phyloP scores from a whole-genome alignment of 75 land plant genomes.

The Adiantum capillusveneris region DNA sequence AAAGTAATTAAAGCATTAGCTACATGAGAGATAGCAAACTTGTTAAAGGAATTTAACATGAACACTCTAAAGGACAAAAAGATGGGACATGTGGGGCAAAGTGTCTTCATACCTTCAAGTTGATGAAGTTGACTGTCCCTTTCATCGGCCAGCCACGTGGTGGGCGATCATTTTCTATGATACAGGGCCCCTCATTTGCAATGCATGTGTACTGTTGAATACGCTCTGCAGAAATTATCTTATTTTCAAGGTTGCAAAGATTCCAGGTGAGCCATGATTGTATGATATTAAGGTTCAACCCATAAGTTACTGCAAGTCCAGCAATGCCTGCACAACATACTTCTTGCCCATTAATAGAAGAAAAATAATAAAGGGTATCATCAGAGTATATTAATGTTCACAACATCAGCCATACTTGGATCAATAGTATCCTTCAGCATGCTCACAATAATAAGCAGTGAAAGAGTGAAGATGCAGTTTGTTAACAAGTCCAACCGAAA shows the following conservation, averaged over 20 bases:
- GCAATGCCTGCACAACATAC: slow-evolving; percentile 81
- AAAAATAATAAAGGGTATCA: too few species aligned
- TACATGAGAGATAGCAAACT: too few species aligned
- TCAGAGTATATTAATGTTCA: too few species aligned
- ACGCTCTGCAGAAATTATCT: slow-evolving; percentile 92
- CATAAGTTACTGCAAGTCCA: slow-evolving; percentile 88
- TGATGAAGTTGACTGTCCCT: slow-evolving; percentile 56
- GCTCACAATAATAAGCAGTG: slow-evolving; percentile 49
- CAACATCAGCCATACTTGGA: slow-evolving; percentile 51
- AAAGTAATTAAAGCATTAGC: too few species aligned
- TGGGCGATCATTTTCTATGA: slow-evolving; percentile 47
- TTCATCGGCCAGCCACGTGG: slow-evolving; percentile 68
- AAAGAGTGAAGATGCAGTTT: slow-evolving; percentile 50
- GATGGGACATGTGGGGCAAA: too few species aligned
- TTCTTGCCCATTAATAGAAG: too few species aligned
- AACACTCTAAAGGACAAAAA: too few species aligned
- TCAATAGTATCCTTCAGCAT: slow-evolving; percentile 48
- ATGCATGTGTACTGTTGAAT: slow-evolving; percentile 72
- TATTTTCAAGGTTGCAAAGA: slow-evolving; percentile 79
- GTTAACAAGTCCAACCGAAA: slow-evolving; percentile 68
- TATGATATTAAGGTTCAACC: slow-evolving; percentile 55
- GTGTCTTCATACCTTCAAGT: slow-evolving; percentile 49
- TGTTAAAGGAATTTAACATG: too few species aligned
- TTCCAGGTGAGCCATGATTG: slow-evolving; percentile 57
- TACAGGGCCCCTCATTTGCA: slow-evolving; percentile 69